These are phyloP conservation scores for Trametes polyzona DNA, from an alignment of 1,284 basidiomycete genomes.

Conservation along the genomic window DNA sequence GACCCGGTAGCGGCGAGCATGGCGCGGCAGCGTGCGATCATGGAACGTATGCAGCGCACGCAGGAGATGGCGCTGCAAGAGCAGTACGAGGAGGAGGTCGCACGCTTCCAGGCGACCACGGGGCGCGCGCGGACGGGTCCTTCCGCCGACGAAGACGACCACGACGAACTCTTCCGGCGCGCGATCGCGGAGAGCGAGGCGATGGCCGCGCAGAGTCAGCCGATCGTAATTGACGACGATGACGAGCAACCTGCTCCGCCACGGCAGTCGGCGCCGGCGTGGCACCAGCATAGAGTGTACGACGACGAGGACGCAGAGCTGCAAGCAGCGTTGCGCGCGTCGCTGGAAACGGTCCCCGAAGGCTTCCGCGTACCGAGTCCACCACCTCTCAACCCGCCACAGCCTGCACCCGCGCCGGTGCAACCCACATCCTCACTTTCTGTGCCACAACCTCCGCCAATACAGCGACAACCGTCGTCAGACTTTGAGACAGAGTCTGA, in stretches of 20 bases:
- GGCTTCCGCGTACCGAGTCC: constrained; percentile 49
- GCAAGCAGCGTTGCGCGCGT: constrained; percentile 84
- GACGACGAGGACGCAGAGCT: constrained; percentile 88
- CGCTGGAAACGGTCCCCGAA: constrained; percentile 68
- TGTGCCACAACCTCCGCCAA: constrained; percentile 21
- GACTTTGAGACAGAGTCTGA: constrained; percentile 37
- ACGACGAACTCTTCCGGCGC: constrained; percentile 58
- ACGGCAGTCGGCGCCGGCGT: constrained; percentile 13
- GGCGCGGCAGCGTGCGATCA: constrained; percentile 62
- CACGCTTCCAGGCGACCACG: constrained; percentile 29
- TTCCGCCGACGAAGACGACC: constrained; percentile 64
- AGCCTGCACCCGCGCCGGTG: constrained; percentile 18
- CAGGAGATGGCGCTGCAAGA: constrained; percentile 73
- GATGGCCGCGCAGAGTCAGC: constrained; percentile 41
- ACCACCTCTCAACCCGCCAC: constrained; percentile 27
- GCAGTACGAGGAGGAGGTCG: constrained; percentile 51
- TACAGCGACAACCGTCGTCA: constrained; percentile 18
- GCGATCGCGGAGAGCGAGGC: constrained; percentile 73
- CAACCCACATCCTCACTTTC: constrained; percentile 13
- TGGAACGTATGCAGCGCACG: constrained; percentile 68
- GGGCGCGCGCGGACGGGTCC: constrained; percentile 35
- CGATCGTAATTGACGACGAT: background rate
- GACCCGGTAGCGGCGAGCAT: constrained; percentile 72
- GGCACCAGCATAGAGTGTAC: constrained; percentile 52
- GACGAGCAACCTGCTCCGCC: constrained; percentile 36